Base-by-base conservation (phyloP, 1,139 yeast species). In the Lodderomyces elongisporus region DNA sequence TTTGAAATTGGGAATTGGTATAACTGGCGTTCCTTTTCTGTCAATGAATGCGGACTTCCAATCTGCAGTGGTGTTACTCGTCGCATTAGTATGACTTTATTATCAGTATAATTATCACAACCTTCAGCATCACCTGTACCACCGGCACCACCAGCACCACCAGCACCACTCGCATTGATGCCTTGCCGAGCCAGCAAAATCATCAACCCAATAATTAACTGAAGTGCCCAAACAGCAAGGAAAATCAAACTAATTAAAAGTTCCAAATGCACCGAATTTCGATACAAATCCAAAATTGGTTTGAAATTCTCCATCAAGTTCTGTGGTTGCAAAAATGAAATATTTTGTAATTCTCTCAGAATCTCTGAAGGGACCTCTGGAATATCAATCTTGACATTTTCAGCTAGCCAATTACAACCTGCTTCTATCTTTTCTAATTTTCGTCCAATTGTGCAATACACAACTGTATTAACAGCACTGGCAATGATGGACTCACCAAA, bases 371-470 rank as follows among this genome's bases (percentile, higher is more conserved):
- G 28, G 3, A 45, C 21, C 12, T 25, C 14, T 1, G 96, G 96
- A 1, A 89, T 51, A 0, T 60, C 43, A 2, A 89, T 59, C 12
- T 74, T 63, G 3, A 89, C 69, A 43, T 84, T 67, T 22, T 78
- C 62, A 45, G 82, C 69, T 2, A 89, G 60, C 97, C 97, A 91
- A 1, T 79, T 70, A 34, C 89, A 55, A 0, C 95, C 97, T 16
- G 68, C 51, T 44, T 84, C 84, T 1, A 88, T 61, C 22, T 70
- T 66, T 3, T 66, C 64, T 5, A 89, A 54, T 50, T 89, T 91
- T 35, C 80, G 66, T 10, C 88, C 93, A 27, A 91, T 63, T 1
- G 85, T 75, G 58, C 98, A 91, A 32, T 79, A 77, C 4, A 88
- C 83, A 1, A 88, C 77, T 0, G 78, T 61, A 23, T 60, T 71